Base-by-base conservation (phyloP, 2,329 filamentous ascomycete genomes). In the Calycina herbarum region DNA sequence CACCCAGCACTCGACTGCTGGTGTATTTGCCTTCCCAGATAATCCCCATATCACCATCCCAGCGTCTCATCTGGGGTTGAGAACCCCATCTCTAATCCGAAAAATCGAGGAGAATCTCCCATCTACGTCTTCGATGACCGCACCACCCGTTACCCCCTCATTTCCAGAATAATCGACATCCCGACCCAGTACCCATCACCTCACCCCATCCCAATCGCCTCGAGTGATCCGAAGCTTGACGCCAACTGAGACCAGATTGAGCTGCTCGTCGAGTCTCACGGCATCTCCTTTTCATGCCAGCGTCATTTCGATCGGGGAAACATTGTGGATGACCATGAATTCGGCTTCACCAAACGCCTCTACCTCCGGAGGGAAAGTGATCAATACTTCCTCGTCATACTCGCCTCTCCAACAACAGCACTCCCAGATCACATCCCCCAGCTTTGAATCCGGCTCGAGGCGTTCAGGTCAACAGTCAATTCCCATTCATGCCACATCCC, bases 401-500 rank as follows among this genome's bases (percentile, higher is more conserved):
- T 66, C 69, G 11, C 69, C 72, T n/a, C 40, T 65, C 29, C 73
- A 74, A 45, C 74, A 73, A 40, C 75, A 75, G 48, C 72, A 73
- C 40, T 59, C 57, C 15, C 73, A 74, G 33, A 66, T 67, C 10
- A 64, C 63, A 40, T 74, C 72, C 35, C 71, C 74, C 5, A 67
- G 66, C 59, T 76, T 74, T 35, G 75, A 76, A 40, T 71, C 73
- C 10, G 66, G 61, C 40, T 71, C 71, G 20, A 69, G 74, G 60
- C 71, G 74, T 45, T 72, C 72, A 57, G 62, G 66, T 20, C 66
- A 67, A 35, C 65, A 70, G 40, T 71, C 68, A 15, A 65, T n/a
- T 57, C 51, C 70, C 17, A 57, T 64, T 33, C 62, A 68, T 64
- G 64, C 81, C 6, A 77, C 85, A 59, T 86, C 91, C 61, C 86